These are phyloP conservation scores for Laguncularia racemosa DNA, from an alignment of 345 rosid species.

Conservation along the genomic window DNA sequence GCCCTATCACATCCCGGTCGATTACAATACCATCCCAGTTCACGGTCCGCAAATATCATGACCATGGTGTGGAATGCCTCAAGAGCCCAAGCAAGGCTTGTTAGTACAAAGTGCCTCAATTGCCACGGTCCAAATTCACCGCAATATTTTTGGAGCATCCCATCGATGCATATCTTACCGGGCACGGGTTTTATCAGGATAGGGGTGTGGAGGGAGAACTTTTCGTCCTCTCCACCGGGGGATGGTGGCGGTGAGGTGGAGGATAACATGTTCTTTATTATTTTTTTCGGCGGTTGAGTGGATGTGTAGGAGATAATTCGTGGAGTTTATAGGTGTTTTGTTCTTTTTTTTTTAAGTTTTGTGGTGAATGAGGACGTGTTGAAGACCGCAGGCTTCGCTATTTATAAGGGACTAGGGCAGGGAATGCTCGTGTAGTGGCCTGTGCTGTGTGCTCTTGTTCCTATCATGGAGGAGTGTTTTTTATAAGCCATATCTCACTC, in stretches of 20 bases:
- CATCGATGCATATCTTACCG: slow-evolving; percentile 54
- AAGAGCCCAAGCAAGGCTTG: slow-evolving; percentile 82
- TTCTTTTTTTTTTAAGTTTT: too few relatives aligned
- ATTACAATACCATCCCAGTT: slow-evolving; percentile 49
- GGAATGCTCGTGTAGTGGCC: too few relatives aligned
- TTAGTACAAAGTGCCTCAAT: slow-evolving; percentile 66
- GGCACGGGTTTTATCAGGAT: slow-evolving; percentile 25
- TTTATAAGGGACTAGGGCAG: too few relatives aligned
- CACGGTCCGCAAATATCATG: slow-evolving; percentile 84
- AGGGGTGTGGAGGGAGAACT: slow-evolving; percentile 1
- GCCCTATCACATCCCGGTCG: slow-evolving; percentile 32
- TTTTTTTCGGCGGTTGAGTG: background rate
- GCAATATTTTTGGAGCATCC: slow-evolving; percentile 65
- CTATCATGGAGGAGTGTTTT: too few relatives aligned
- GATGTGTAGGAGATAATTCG: background rate
- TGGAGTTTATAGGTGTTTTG: background rate
- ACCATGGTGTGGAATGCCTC: slow-evolving; percentile 96
- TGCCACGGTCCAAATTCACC: slow-evolving; percentile 96
- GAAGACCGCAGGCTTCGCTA: too few relatives aligned
- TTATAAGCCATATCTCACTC: too few relatives aligned
- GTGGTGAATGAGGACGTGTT: too few relatives aligned
- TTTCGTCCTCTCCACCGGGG: background rate
- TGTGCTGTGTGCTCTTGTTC: too few relatives aligned
- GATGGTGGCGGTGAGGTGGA: slow-evolving; percentile 3
- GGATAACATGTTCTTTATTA: background rate